Evolutionary conservation across 805 yeast species (phyloP).

Genomic region (Cyberlindnera amylophila): DNA sequence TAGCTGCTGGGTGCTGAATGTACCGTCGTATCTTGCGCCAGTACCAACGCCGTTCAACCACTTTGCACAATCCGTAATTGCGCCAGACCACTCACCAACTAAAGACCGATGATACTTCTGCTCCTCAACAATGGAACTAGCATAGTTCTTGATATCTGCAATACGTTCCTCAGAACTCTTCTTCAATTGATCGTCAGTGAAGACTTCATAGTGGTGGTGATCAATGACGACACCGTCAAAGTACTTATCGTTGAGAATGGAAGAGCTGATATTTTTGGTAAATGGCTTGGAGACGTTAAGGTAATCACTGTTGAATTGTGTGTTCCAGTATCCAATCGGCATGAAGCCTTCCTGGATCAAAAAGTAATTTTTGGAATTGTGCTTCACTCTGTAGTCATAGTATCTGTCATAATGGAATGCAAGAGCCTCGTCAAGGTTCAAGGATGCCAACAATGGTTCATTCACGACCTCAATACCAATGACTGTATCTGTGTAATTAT

Average conservation of each 20-base stretch:
- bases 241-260: conserved; percentile 23
- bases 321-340: conserved; percentile 52
- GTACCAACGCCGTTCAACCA: conserved; percentile 69
- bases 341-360: conserved; percentile 68
- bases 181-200: conserved; percentile 58
- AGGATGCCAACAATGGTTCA: conserved; percentile 61
- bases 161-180: conserved; percentile 34
- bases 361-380: conserved; percentile 34
- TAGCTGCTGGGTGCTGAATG: conserved; percentile 28
- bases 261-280: conserved; percentile 19
- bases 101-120: conserved; percentile 47
- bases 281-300: conserved; percentile 29
- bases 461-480: conserved; percentile 68
- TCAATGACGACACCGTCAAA: conserved; percentile 68
- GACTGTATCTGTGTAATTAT: conserved; percentile 49
- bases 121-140: conserved; percentile 22
- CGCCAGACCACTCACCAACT: conserved; percentile 71
- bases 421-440: conserved; percentile 36
- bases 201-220: conserved; percentile 90
- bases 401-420: conserved; percentile 33
- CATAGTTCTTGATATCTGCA: conserved; percentile 32
- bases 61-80: conserved; percentile 63
- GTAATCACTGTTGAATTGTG: conserved; percentile 34
- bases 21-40: conserved; percentile 60
- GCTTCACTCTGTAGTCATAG: conserved; percentile 24